Conservation (phyloP, 768 basidiomycete species). For the Hebeloma cylindrosporum region DNA sequence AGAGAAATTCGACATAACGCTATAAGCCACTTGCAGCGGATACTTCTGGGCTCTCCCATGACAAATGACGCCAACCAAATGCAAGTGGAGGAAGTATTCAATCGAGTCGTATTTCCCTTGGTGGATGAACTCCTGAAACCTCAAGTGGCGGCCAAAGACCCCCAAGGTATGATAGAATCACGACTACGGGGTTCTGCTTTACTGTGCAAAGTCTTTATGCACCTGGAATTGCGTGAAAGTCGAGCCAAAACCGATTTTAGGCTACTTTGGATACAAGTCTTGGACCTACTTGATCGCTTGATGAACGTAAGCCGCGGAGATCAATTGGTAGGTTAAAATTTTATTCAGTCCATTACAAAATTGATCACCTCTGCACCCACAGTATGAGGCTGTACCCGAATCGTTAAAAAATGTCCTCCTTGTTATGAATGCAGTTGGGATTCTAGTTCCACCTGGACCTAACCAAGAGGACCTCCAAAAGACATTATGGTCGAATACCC, state of each 20-base stretch:
- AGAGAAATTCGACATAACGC: conserved; percentile 84
- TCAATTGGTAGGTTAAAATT: conserved; percentile 67
- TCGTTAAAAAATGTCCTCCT: conserved; percentile 95
- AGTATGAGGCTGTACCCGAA: conserved; percentile 96
- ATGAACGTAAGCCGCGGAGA: conserved; percentile 86
- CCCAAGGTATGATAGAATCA: conserved; percentile 88
- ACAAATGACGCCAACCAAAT: conserved; percentile 52
- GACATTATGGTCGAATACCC: conserved; percentile 82
- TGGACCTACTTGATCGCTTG: conserved; percentile 85
- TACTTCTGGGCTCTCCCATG: conserved; percentile 77
- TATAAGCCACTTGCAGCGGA: conserved; percentile 78
- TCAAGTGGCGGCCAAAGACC: conserved; percentile 75
- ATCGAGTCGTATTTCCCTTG: conserved; percentile 86
- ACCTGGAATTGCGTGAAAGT: conserved; percentile 77
- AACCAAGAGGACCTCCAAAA: conserved; percentile 58
- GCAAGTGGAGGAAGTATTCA: conserved; percentile 83
- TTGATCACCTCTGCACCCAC: conserved; percentile 4
- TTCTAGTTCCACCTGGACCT: conserved; percentile 67
- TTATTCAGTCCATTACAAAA: neutral
- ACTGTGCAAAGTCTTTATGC: conserved; percentile 94
- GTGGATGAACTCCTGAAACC: conserved; percentile 89
- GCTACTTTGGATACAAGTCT: conserved; percentile 83
- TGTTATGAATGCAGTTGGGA: conserved; percentile 89
- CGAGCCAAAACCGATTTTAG: conserved; percentile 60
- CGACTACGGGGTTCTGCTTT: conserved; percentile 85